Conservation (phyloP, 2,329 filamentous ascomycete genomes). For the Pezizomycotina sp. region DNA sequence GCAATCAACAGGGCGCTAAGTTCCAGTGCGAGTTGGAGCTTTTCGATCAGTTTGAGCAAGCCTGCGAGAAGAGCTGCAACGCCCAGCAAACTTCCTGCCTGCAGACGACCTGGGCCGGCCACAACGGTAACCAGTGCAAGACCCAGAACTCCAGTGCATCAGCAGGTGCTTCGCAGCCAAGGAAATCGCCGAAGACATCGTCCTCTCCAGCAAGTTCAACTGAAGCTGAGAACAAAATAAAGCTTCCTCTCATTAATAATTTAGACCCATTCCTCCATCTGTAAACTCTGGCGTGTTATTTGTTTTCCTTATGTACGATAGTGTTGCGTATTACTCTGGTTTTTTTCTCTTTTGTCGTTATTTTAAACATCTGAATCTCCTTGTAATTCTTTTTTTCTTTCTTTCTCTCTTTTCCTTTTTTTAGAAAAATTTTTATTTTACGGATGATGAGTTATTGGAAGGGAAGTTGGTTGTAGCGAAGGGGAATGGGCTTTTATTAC, state of each 20-base stretch:
- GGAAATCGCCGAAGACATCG: background rate
- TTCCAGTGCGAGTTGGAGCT: background rate
- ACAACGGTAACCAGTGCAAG: constrained; percentile 5
- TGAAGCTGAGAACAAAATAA: background rate
- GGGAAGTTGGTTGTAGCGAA: no score
- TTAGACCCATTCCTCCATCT: background rate
- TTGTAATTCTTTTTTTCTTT: no score
- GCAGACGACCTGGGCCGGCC: constrained; percentile 9
- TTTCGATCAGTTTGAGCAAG: constrained; percentile 5
- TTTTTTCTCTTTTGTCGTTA: no score
- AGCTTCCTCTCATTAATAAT: background rate
- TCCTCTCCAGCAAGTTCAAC: background rate
- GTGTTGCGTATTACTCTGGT: background rate
- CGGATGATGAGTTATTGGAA: no score
- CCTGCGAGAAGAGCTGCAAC: constrained; percentile 10
- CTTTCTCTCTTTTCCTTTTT: no score
- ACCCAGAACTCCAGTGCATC: background rate
- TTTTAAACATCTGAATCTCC: no score
- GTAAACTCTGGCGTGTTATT: background rate
- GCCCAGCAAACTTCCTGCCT: constrained; percentile 6
- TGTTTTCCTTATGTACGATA: background rate
- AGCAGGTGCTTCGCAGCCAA: no score
- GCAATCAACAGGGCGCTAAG: background rate
- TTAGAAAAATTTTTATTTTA: no score
- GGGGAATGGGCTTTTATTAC: no score